Conservation (phyloP, 768 basidiomycete species). For the Lactarius indigo region DNA sequence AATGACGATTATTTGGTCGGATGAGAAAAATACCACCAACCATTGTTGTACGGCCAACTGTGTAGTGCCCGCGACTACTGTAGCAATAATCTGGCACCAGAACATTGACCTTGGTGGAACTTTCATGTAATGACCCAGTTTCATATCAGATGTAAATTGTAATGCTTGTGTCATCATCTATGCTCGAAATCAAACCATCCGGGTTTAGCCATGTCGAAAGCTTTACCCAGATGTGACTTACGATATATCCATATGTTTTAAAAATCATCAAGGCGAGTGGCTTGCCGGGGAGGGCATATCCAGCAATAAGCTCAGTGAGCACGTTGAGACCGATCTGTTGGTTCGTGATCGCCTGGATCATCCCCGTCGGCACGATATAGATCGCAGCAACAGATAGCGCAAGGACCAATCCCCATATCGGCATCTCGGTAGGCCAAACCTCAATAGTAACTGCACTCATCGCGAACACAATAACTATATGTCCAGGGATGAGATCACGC, state of each 20-base stretch:
- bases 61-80: slow-evolving; percentile 55
- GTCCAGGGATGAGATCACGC: slow-evolving; percentile 31
- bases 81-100: slow-evolving; percentile 54
- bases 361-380: slow-evolving; percentile 76
- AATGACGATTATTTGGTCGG: neutral
- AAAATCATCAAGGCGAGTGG: slow-evolving; percentile 80
- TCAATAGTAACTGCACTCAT: slow-evolving; percentile 57
- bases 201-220: neutral
- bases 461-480: slow-evolving; percentile 56
- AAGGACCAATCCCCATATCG: slow-evolving; percentile 62
- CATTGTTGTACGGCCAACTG: slow-evolving; percentile 64
- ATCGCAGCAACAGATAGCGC: slow-evolving; percentile 47
- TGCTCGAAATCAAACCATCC: neutral
- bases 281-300: slow-evolving; percentile 55
- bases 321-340: slow-evolving; percentile 69
- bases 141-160: slow-evolving; percentile 73
- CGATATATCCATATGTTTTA: slow-evolving; percentile 42
- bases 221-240: neutral
- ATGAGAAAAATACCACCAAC: slow-evolving; percentile 13
- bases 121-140: slow-evolving; percentile 73
- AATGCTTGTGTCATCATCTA: slow-evolving; percentile 43
- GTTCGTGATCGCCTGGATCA: slow-evolving; percentile 81
- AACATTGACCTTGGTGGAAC: slow-evolving; percentile 39
- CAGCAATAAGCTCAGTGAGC: slow-evolving; percentile 71
- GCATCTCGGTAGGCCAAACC: slow-evolving; percentile 63